phyloP scores from a whole-genome alignment of 164 flowering plant species.

The Chimonanthus salicifolius region DNA sequence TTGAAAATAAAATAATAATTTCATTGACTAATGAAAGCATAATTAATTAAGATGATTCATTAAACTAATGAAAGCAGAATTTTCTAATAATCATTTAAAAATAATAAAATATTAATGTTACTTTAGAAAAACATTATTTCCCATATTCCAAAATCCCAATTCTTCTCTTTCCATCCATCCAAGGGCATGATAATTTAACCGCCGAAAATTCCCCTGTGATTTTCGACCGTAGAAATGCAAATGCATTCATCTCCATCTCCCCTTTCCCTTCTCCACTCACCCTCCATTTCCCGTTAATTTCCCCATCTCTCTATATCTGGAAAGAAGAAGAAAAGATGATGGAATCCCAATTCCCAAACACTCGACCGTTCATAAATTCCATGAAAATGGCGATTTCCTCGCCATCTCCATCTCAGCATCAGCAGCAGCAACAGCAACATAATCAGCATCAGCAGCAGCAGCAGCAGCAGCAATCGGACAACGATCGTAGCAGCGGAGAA shows the following conservation, averaged over 20 bases:
- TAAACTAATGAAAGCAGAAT: too few species aligned
- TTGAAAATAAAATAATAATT: too few species aligned
- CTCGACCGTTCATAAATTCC: not conserved
- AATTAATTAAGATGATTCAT: too few species aligned
- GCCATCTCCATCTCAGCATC: constrained; percentile 3
- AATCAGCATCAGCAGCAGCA: not conserved
- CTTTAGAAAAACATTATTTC: too few species aligned
- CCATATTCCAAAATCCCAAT: too few species aligned
- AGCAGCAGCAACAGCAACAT: not conserved
- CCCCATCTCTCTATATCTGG: not conserved
- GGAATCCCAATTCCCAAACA: not conserved
- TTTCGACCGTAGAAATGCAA: too few species aligned
- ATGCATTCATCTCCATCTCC: not conserved
- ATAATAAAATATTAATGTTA: too few species aligned
- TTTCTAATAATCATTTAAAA: too few species aligned
- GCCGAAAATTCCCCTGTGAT: too few species aligned
- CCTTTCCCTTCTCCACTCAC: not conserved
- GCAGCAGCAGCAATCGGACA: constrained; percentile 39
- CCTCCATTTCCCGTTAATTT: not conserved
- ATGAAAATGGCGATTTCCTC: not conserved
- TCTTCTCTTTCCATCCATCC: too few species aligned
- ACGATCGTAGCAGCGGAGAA: constrained; percentile 51
- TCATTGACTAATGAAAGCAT: too few species aligned
- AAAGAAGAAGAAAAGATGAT: not conserved
- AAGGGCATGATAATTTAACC: too few species aligned